Conservation (phyloP, 2,329 filamentous ascomycete genomes). For the Dryadomyces quercivorus region DNA sequence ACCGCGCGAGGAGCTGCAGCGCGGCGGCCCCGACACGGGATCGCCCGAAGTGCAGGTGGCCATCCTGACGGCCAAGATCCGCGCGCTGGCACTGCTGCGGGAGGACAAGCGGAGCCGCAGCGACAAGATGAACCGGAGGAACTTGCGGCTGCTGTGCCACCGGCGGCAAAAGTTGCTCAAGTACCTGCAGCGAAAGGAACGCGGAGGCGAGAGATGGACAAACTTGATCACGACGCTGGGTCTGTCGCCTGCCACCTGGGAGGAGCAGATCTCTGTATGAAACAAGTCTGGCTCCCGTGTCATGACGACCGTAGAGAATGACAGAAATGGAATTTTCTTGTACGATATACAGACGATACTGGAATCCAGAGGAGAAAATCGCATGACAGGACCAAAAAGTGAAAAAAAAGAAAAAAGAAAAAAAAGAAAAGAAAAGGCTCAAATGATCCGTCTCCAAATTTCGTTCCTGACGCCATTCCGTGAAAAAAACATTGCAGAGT, state of each 20-base stretch:
- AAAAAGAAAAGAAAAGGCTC: not conserved
- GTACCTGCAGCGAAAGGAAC: constrained; percentile 81
- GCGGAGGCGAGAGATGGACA: constrained; percentile 82
- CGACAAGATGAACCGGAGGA: constrained; percentile 91
- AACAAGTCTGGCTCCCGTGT: not conserved
- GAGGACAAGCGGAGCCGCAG: constrained; percentile 56
- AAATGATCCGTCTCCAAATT: not conserved
- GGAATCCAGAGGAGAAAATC: not conserved
- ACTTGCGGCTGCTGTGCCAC: constrained; percentile 75
- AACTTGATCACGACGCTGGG: constrained; percentile 76
- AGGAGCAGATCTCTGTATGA: constrained; percentile 66
- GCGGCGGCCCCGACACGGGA: constrained; percentile 85
- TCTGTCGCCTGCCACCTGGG: constrained; percentile 78
- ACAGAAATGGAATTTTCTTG: not conserved
- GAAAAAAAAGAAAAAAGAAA: not conserved
- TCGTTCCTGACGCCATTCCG: constrained; percentile 3
- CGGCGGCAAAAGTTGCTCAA: constrained; percentile 75
- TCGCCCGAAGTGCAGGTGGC: constrained; percentile 97
- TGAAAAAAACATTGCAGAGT: not conserved
- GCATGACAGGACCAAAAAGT: not conserved
- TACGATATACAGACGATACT: not conserved
- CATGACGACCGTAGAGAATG: too few species aligned
- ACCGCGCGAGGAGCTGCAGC: constrained; percentile 28
- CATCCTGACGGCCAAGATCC: constrained; percentile 88
- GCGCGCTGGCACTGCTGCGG: constrained; percentile 62